A percentile compares a stretch with the other conserved stretches of the same genome.
These are phyloP conservation scores for Grosmannia huntii DNA, from an alignment of 2,329 filamentous ascomycete species.

Conservation along the genomic window DNA sequence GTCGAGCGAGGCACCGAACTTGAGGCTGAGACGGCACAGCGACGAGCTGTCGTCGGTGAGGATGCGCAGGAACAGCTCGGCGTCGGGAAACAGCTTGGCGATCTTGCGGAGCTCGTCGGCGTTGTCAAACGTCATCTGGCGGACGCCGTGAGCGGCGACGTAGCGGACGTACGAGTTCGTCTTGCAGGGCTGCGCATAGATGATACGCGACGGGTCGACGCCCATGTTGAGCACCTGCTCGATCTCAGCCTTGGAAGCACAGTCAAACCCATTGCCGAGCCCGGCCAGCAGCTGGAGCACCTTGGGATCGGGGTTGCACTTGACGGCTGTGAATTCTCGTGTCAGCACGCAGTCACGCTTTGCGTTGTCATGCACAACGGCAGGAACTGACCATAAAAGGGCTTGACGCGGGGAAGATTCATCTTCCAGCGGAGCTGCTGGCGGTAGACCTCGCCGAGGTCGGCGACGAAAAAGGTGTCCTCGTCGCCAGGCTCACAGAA, in stretches of 20 bases:
- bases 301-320: slow-evolving; percentile 92
- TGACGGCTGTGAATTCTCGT: slow-evolving; percentile 54
- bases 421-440: slow-evolving; percentile 98
- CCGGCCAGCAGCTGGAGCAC: slow-evolving; percentile 78
- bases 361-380: background rate
- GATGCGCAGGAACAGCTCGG: slow-evolving; percentile 89
- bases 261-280: slow-evolving; percentile 92
- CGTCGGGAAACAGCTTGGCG: slow-evolving; percentile 77
- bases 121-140: slow-evolving; percentile 99
- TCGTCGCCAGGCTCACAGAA: slow-evolving; percentile 84
- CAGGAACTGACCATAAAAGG: slow-evolving; percentile 69
- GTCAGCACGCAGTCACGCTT: background rate
- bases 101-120: slow-evolving; percentile 97
- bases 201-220: slow-evolving; percentile 79
- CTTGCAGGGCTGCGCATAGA: slow-evolving; percentile 99
- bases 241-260: slow-evolving; percentile 94
- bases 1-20: slow-evolving; percentile 88
- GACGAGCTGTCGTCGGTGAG: slow-evolving; percentile 92
- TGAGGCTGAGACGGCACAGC: slow-evolving; percentile 88
- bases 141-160: slow-evolving; percentile 71
- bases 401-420: slow-evolving; percentile 82
- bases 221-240: slow-evolving; percentile 78
- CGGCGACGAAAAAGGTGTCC: slow-evolving; percentile 95
- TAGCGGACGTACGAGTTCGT: slow-evolving; percentile 95
- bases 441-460: slow-evolving; percentile 96